Evolutionary conservation across 148 eudicot genomes (phyloP), one percentile per base, ranked within the genome.

Genomic region (Camellia sinensis): DNA sequence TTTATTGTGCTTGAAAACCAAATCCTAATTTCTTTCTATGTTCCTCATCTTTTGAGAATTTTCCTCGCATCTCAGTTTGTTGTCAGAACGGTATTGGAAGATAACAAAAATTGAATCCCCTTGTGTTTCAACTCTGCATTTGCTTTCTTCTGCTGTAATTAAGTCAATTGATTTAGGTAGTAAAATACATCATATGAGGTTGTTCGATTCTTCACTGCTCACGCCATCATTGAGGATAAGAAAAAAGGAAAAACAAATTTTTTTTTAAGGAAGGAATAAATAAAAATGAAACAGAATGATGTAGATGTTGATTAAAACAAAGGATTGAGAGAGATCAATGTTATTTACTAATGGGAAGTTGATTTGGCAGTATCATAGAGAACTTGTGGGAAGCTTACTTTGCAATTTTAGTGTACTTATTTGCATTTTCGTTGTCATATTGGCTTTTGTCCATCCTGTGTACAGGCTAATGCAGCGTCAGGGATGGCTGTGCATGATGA

Each of bases 401-500:
- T 71, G 43, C 53, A 57, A 19, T 71, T 77, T 41, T 62, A 18
- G 66, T 5, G 5, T 48, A 48, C 52, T 48, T 4, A 4, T 48
- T 48, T 64, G 67, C 67, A 21, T 0, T 65, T 48, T 56, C 67
- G 60, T 64, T 10, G 2, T 22, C 15, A 60, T 57, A 74, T 15
- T 43, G 53, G 15, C 12, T n/a, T 65, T 29, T 6, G 19, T 61
- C 17, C 19, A 10, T 82, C 21, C 43, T 76, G 54, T 54, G n/a
- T 71, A 41, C 81, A 90, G 93, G 91, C 93, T 80, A 90, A 90
- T 46, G 91, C 93, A 80, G 89, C 90, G 40, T 92, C 95, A 61
- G 95, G 95, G 13, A 89, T 92, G 88, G 95, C 95, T 57, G 95
- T 92, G 76, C 90, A 92, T 59, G 95, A 90, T 84, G 93, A 92